Evolutionary conservation across 441 rosid genomes (phyloP), one percentile per base, ranked within the genome.

Genomic region (Erodium trifolium): DNA sequence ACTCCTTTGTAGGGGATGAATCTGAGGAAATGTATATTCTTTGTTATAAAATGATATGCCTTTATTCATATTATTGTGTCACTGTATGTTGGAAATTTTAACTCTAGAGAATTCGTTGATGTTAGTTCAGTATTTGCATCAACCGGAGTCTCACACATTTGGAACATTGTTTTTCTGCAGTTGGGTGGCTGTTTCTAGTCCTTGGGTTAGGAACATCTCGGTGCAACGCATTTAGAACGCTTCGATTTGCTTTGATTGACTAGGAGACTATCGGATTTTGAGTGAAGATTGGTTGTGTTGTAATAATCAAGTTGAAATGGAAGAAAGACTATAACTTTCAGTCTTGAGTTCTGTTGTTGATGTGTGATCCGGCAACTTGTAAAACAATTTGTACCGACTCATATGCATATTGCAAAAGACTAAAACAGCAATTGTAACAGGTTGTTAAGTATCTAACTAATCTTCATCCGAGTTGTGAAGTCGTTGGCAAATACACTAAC

Each of bases 111-210:
- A 37, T 37, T 37, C 43, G 5, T 5, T 37, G 63, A 17, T 53
- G 60, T 16, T 53, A 57, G 31, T 34, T 29, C 11, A 68, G 43
- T 14, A 43, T 10, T 7, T 14, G 16, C 3, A 27, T 34, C 7
- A 66, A 31, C 3, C 39, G 11, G n/a, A 14, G 3, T 29, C 2
- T 49, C 17, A 62, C 19, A 34, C 29, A 55, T 16, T 55, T 17
- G 9, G 8, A 16, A 6, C 27, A 12, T 71, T n/a, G 5, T 39
- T 13, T 55, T 65, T 34, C 31, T 80, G 78, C 83, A 86, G 87
- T 68, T 86, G 66, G 88, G 91, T 2, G 87, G 86, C 70, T 69
- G 82, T 78, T 57, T 82, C 67, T 83, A 76, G 77, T 3, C 5
- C 47, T 34, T 34, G 63, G 63, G 63, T 7, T 2, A 12, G 29